Evolutionary conservation across 352 stramenopile genomes (phyloP), one percentile per base, ranked within the genome.

Genomic region (Phytophthora tentaculata): DNA sequence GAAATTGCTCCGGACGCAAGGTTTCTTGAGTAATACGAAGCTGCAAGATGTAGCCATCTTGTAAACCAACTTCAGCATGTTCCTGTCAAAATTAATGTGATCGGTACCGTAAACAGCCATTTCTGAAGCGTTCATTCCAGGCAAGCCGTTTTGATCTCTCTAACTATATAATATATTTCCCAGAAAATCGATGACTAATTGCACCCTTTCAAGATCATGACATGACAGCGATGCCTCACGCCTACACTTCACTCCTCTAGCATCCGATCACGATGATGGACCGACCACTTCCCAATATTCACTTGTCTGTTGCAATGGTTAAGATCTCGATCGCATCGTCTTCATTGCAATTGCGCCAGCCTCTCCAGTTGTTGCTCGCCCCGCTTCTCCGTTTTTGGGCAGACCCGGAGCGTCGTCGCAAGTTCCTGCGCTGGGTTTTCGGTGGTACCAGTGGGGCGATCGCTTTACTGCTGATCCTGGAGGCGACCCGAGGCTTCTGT

Each of bases 401-500:
- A 32, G 56, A 71, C 16, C 61, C 29, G 3, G 43, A 61, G 2
- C 52, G 50, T 39, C 56, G 61, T 17, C 55, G 35, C 14, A 48
- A 44, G 17, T 22, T 68, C 9, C 17, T 71, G 17, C 54, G 51
- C 22, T 72, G 68, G 62, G 2, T 71, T 19, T 64, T 70, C 44
- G 52, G 48, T 5, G 61, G 61, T 4, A 56, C 49, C 14, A 41
- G 17, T 12, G 49, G 61, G 8, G 29, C n/a, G 0, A 26, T 69
- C 35, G 29, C 29, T 22, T 19, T 67, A 12, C 12, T 66, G 6
- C 5, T 72, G 12, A 17, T 76, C 23, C 44, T 66, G 23, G 45
- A 72, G 44, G 64, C 47, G 12, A 24, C 65, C 4, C 43, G 56
- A n/a, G 44, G 51, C 1, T 70, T 80, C 41, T 80, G 73, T 56